A percentile compares a stretch with the other conserved stretches of the same genome.
phyloP scores from a whole-genome alignment of 352 stramenopile genomes.

The Globisporangium canariense region DNA sequence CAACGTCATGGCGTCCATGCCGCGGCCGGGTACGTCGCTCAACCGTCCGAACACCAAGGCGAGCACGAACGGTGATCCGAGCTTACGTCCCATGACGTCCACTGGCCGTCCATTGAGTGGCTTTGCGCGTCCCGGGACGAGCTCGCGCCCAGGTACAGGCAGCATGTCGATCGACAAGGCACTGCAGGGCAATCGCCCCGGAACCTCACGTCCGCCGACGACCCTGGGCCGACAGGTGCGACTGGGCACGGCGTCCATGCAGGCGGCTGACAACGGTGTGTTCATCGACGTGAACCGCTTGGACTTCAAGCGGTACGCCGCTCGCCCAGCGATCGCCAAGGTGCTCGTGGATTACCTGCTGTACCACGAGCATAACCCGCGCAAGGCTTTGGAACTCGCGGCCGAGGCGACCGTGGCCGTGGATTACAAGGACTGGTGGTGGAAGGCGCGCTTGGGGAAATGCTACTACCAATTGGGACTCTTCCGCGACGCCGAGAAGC shows the following conservation, averaged over 20 bases:
- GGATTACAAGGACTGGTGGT: conserved; percentile 94
- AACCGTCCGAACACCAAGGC: conserved; percentile 72
- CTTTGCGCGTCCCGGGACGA: conserved; percentile 82
- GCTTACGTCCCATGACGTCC: conserved; percentile 83
- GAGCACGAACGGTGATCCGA: conserved; percentile 46
- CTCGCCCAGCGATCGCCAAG: conserved; percentile 83
- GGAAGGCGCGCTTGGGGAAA: conserved; percentile 92
- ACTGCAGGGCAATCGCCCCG: conserved; percentile 67
- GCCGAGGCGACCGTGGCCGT: conserved; percentile 84
- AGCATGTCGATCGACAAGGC: conserved; percentile 76
- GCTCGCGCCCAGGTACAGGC: conserved; percentile 60
- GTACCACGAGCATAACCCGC: conserved; percentile 91
- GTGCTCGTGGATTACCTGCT: conserved; percentile 89
- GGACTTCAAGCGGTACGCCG: conserved; percentile 89
- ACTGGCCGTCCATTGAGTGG: conserved; percentile 82
- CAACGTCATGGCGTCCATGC: conserved; percentile 88
- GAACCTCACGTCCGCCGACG: conserved; percentile 84
- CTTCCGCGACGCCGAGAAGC: conserved; percentile 91
- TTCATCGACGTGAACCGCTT: conserved; percentile 92
- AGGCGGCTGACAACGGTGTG: conserved; percentile 45
- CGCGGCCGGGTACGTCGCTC: conserved; percentile 86
- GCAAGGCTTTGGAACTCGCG: conserved; percentile 90
- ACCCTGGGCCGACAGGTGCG: conserved; percentile 88
- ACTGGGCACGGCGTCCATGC: conserved; percentile 90
- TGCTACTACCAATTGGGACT: conserved; percentile 94